phyloP scores from a whole-genome alignment of 768 basidiomycete genomes.

The Boletus pseudopeckii region DNA sequence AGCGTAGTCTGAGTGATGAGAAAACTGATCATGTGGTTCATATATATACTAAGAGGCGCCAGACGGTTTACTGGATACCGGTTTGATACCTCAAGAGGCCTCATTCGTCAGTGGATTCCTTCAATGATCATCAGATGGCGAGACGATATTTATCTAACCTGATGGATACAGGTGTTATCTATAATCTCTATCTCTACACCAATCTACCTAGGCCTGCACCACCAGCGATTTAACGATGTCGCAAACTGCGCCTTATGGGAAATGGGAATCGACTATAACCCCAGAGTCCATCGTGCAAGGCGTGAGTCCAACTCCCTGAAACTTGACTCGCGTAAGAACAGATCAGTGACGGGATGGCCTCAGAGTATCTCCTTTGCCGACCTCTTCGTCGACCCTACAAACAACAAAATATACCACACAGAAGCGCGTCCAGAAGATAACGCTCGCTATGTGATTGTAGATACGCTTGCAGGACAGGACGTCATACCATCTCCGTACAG shows the following conservation, averaged over 20 bases:
- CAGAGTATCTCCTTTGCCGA: conserved; percentile 37
- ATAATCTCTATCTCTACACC: not conserved
- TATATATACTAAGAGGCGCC: too few relatives aligned
- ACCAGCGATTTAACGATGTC: conserved; percentile 8
- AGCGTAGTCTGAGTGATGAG: not conserved
- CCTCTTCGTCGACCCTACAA: conserved; percentile 51
- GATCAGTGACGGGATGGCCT: not conserved
- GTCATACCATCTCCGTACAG: conserved; percentile 54
- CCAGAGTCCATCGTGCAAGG: conserved; percentile 48
- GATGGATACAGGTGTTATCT: not conserved
- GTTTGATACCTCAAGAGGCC: not conserved
- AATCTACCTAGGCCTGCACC: not conserved
- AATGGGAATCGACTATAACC: conserved; percentile 58
- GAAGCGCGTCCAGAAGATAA: conserved; percentile 58
- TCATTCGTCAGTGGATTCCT: not conserved
- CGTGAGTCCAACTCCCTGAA: conserved; percentile 28
- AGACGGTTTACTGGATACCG: too few relatives aligned
- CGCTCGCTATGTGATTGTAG: conserved; percentile 56
- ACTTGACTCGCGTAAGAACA: not conserved
- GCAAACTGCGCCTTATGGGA: conserved; percentile 51
- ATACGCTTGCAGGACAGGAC: conserved; percentile 45
- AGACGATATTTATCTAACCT: not conserved
- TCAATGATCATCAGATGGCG: not conserved
- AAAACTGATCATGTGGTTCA: too few relatives aligned
- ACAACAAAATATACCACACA: conserved; percentile 47